Conservation (phyloP, 495 filamentous ascomycete genomes). For the Durotheca rogersii region DNA sequence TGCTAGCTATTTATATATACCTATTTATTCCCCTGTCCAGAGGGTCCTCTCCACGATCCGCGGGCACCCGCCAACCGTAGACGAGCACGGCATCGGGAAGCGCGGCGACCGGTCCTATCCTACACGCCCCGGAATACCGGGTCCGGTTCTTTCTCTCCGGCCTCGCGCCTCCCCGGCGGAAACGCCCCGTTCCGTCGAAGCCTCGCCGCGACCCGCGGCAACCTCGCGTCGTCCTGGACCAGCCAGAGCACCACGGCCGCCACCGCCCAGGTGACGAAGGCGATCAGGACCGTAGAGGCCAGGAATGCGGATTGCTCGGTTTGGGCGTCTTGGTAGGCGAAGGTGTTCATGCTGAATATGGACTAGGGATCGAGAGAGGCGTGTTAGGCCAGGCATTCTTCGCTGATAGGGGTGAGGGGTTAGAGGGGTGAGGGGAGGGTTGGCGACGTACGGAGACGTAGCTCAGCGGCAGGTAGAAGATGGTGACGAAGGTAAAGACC, state of each 20-base stretch:
- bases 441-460: constrained; percentile 13
- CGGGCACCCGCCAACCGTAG: too few relatives aligned
- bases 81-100: too few relatives aligned
- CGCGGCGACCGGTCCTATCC: background rate
- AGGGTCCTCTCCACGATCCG: too few relatives aligned
- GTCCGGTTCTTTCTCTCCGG: background rate
- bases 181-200: background rate
- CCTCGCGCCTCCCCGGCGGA: background rate
- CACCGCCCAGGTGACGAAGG: constrained; percentile 19
- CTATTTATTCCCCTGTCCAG: too few relatives aligned
- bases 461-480: constrained; percentile 20
- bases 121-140: constrained; percentile 8
- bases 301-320: constrained; percentile 17
- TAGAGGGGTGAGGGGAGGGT: background rate
- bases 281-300: constrained; percentile 15
- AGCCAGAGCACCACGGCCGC: constrained; percentile 22
- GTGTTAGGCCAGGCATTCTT: background rate
- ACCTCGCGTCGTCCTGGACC: constrained; percentile 15
- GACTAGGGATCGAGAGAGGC: constrained; percentile 7
- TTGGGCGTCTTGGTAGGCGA: constrained; percentile 12
- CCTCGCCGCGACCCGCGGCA: background rate
- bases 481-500: constrained; percentile 59
- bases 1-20: too few relatives aligned
- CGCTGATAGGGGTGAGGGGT: too few relatives aligned
- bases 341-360: constrained; percentile 24